phyloP scores from a whole-genome alignment of 2,329 filamentous ascomycete species.

The Colletotrichum lindemuthianum region DNA sequence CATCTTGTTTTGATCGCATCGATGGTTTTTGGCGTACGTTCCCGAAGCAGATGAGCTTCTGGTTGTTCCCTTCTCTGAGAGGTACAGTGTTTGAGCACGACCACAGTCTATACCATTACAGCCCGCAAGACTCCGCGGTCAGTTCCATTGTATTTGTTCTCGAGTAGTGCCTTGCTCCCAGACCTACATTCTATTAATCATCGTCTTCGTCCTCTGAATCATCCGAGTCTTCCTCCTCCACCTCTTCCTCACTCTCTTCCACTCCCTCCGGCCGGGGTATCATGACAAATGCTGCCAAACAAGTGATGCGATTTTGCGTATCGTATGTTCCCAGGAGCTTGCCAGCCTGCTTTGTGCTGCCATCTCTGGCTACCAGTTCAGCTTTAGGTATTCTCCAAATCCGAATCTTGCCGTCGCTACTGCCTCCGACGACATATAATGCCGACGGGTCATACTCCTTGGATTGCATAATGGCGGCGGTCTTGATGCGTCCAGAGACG shows the following conservation, averaged over 20 bases:
- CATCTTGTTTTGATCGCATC: too few relatives aligned
- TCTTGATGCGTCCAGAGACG: slow-evolving; percentile 82
- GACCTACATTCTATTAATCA: slow-evolving; percentile 38
- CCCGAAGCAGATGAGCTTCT: too few relatives aligned
- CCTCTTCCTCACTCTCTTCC: slow-evolving; percentile 67
- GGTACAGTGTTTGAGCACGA: too few relatives aligned
- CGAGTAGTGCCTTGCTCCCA: too few relatives aligned
- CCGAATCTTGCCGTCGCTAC: slow-evolving; percentile 87
- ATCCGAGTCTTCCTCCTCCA: slow-evolving; percentile 54
- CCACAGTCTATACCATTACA: too few relatives aligned
- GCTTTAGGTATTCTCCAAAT: slow-evolving; percentile 72
- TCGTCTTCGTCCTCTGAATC: slow-evolving; percentile 50
- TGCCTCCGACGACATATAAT: slow-evolving; percentile 74
- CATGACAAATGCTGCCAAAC: slow-evolving; percentile 88
- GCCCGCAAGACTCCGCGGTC: too few relatives aligned
- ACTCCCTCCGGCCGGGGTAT: slow-evolving; percentile 70
- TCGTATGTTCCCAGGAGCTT: slow-evolving; percentile 80
- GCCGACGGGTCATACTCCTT: slow-evolving; percentile 49
- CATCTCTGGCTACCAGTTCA: slow-evolving; percentile 49
- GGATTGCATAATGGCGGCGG: slow-evolving; percentile 75
- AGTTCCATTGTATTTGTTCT: too few relatives aligned
- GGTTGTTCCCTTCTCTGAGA: too few relatives aligned
- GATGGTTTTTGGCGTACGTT: too few relatives aligned
- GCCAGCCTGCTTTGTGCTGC: slow-evolving; percentile 59
- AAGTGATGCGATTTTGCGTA: slow-evolving; percentile 90